Percentiles rank a stretch among this genome's conserved stretches.
These are phyloP conservation scores for Dalechampia spathulata DNA, from an alignment of 441 rosid species.

Conservation along the genomic window DNA sequence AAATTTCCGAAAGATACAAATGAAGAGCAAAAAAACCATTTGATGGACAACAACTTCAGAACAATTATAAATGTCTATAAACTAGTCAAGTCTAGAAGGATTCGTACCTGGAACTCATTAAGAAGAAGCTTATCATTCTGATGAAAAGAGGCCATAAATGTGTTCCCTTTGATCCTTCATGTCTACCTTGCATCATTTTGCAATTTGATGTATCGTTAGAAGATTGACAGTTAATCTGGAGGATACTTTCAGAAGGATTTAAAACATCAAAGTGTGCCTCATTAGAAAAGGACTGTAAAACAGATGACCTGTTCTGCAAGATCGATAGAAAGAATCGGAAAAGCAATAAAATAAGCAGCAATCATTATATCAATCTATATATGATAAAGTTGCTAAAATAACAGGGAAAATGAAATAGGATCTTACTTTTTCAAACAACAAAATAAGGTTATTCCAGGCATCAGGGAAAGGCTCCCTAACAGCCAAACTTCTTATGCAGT, in stretches of 20 bases:
- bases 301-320: slow-evolving; percentile 69
- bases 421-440: slow-evolving; percentile 74
- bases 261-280: no score
- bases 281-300: slow-evolving; percentile 28
- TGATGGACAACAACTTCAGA: no score
- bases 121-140: slow-evolving; percentile 62
- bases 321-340: slow-evolving; percentile 26
- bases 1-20: no score
- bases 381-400: slow-evolving; percentile 9
- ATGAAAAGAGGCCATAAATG: slow-evolving; percentile 63
- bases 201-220: slow-evolving; percentile 18
- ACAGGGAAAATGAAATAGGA: background rate
- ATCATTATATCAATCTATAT: background rate
- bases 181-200: slow-evolving; percentile 21
- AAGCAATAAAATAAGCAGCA: slow-evolving; percentile 6
- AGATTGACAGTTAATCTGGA: no score
- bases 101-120: slow-evolving; percentile 56
- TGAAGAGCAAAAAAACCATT: no score
- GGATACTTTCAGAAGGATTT: no score
- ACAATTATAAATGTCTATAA: no score
- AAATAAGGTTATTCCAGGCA: slow-evolving; percentile 68
- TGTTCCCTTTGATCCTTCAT: slow-evolving; percentile 19
- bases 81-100: background rate
- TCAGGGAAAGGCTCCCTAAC: slow-evolving; percentile 92
- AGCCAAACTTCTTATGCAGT: slow-evolving; percentile 89